Base-by-base conservation (phyloP, 371 early-diverging fungal genomes). In the Nematocida ausubeli region DNA sequence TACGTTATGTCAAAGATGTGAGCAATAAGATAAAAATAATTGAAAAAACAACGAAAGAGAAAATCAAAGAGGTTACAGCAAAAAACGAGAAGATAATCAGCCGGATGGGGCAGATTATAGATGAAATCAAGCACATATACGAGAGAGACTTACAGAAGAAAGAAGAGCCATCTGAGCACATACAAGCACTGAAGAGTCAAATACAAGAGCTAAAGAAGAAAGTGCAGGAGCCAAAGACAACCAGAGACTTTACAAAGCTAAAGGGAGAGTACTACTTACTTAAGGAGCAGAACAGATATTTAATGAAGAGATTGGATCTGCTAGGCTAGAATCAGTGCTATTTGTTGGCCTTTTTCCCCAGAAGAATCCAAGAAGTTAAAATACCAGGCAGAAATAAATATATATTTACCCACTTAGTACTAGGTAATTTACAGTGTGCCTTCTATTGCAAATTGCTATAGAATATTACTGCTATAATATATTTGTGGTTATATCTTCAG, bases 261-360 rank as follows among this genome's bases (percentile, higher is more conserved):
- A 28, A 60, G 60, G 60, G 60, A 28, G 60, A 60, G 60, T 60
- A 60, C 4, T 60, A 37, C 35, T 60, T 60, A 24, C 37, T 60
- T 16, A 60, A 60, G 35, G 35, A 60, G 37, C 60, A 60, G 30
- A 60, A 28, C 0, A 37, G 37, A 39, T 60, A 60, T 34, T 35
- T 60, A 1, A 35, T 60, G 60, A 60, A 60, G 39, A 60, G 28
- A 37, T 28, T 60, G 60, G 60, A 60, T 12, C 55, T 55, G 55
- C 55, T 55, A 30, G 55, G 55, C 9, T 55, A 55, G 55, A 55
- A 2, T n/a, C n/a, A n/a, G n/a, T n/a, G n/a, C n/a, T n/a, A n/a
- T n/a, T n/a, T n/a, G n/a, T n/a, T n/a, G n/a, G n/a, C n/a, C n/a
- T n/a, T n/a, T n/a, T n/a, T n/a, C n/a, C n/a, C n/a, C n/a, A n/a